Evolutionary conservation across 768 basidiomycete species (phyloP).

Genomic region (Leccinum longicurvipes): DNA sequence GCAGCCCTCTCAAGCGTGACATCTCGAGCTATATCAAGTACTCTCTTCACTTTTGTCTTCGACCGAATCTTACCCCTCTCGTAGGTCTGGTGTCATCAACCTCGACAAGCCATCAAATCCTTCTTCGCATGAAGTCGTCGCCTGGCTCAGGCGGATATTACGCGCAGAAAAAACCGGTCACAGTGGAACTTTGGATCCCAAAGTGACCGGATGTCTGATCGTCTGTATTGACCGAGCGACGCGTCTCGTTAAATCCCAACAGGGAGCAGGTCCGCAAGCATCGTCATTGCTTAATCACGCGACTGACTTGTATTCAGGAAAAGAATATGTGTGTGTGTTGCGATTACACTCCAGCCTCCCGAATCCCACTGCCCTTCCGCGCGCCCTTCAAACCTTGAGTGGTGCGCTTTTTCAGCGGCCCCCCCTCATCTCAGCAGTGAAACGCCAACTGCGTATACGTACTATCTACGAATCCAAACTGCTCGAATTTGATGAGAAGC

Average conservation of each 20-base stretch:
- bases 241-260: constrained; percentile 95
- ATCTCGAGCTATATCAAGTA: constrained; percentile 89
- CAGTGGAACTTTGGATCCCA: constrained; percentile 97
- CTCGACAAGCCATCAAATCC: constrained; percentile 99
- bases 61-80: constrained; percentile 2
- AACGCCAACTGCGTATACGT: constrained; percentile 94
- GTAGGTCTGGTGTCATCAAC: constrained; percentile 97
- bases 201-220: constrained; percentile 97
- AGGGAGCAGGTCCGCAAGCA: constrained; percentile 79
- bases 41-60: background rate
- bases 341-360: constrained; percentile 83
- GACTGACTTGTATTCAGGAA: constrained; percentile 48
- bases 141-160: constrained; percentile 96
- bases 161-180: constrained; percentile 98
- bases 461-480: constrained; percentile 96
- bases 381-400: constrained; percentile 93
- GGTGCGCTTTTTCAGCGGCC: constrained; percentile 99
- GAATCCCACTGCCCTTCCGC: constrained; percentile 81
- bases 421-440: constrained; percentile 97
- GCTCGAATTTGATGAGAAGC: constrained; percentile 95
- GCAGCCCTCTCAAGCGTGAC: constrained; percentile 93
- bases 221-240: constrained; percentile 99
- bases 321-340: constrained; percentile 97
- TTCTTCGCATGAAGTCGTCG: constrained; percentile 98
- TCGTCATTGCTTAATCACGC: background rate